Evolutionary conservation across 768 basidiomycete species (phyloP), one percentile per base, ranked within the genome.

Genomic region (Serendipita sp.): DNA sequence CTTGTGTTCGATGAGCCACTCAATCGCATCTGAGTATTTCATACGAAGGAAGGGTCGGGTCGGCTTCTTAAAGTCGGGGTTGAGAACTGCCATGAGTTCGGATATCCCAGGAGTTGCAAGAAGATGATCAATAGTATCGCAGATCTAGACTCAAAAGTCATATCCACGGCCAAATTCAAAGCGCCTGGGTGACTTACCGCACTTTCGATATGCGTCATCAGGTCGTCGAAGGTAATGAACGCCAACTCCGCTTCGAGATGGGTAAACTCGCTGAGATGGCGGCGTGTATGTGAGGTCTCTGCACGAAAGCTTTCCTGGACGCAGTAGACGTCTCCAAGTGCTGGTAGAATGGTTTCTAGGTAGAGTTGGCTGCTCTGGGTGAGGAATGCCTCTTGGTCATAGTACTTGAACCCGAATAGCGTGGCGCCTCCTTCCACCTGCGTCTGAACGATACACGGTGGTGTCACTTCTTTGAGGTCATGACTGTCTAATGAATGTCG

Each of bases 391-490:
- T 84, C 79, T 69, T 94, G 84, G 22, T 93, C 92, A 69, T 98
- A 99, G 73, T 98, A 98, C 69, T 97, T 85, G 64, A 99, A 78
- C 71, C 87, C 88, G 82, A 98, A 98, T 22, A 98, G 79, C 3
- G 93, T 97, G 14, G 93, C 86, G 13, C 95, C 95, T 65, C 95
- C 96, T 73, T 98, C 95, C 61, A 98, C 96, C 68, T 94, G 92
- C 0, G 96, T 98, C 72, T 98, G 94, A 44, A 98, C 96, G 68
- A 98, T 81, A 73, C 93, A 96, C 0, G 96, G 96, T 0, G 96
- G 91, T 0, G 92, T 98, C 56, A 99, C 95, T 70, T 99, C 96
- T 64, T 88, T 73, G 44, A 93, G 75, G 69, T 82, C 81, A 70
- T 88, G 78, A 33, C 69, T 66, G 61, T 70, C 69, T 72, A 76